These are phyloP conservation scores for Suillus weaverae DNA, from an alignment of 768 basidiomycete genomes.

Conservation along the genomic window DNA sequence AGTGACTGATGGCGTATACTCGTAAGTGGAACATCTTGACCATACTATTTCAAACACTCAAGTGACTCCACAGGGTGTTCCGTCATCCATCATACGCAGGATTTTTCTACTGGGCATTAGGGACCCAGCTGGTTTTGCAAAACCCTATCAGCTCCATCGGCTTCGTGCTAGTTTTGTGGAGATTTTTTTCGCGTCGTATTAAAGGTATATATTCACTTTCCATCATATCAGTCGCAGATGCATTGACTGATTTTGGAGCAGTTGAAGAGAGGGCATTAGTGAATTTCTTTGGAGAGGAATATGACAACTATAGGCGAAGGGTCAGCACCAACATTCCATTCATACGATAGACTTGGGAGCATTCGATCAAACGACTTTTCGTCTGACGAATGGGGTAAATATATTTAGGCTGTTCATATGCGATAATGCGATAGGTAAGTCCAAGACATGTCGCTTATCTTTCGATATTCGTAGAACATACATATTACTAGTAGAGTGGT, in stretches of 20 bases:
- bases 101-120: constrained; percentile 97
- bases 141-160: constrained; percentile 74
- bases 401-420: not conserved
- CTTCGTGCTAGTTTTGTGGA: constrained; percentile 72
- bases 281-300: constrained; percentile 88
- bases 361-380: not conserved
- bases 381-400: not conserved
- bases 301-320: constrained; percentile 67
- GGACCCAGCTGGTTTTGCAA: constrained; percentile 89
- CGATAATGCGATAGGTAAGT: not conserved
- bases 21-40: constrained; percentile 46
- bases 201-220: constrained; percentile 46
- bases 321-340: constrained; percentile 92
- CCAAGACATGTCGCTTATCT: not conserved
- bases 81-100: constrained; percentile 97
- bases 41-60: constrained; percentile 4
- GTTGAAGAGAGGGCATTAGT: constrained; percentile 82
- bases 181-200: constrained; percentile 84
- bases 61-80: constrained; percentile 56
- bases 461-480: not conserved
- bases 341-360: constrained; percentile 49
- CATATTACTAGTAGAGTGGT: not conserved
- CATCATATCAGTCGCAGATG: constrained; percentile 5
- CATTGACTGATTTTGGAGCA: constrained; percentile 29
- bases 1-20: constrained; percentile 88